Evolutionary conservation across 768 basidiomycete species (phyloP).

Genomic region (Exidia glandulosa): DNA sequence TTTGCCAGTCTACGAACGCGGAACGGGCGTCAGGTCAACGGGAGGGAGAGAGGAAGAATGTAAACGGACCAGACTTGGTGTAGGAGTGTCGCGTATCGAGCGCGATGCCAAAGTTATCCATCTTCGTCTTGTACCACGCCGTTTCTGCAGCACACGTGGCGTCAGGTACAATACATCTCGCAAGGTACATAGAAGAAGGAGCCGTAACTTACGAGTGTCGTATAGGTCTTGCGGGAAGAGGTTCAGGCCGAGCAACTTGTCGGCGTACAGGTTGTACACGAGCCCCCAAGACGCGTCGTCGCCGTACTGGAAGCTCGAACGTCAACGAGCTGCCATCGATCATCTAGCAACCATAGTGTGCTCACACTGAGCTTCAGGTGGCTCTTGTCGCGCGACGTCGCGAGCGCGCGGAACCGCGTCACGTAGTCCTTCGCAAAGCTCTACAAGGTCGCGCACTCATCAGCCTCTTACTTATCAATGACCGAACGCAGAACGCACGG

Average conservation of each 20-base stretch:
- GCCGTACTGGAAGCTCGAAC: conserved; percentile 5
- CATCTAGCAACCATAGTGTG: too few relatives aligned
- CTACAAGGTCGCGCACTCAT: neutral
- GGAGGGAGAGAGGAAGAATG: neutral
- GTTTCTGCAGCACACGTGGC: conserved; percentile 28
- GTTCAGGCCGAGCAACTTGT: conserved; percentile 25
- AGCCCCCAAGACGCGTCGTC: neutral
- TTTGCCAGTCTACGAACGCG: conserved; percentile 39
- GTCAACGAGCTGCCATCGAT: neutral
- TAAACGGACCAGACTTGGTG: conserved; percentile 38
- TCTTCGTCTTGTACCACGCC: conserved; percentile 35
- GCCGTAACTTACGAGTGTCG: conserved; percentile 34
- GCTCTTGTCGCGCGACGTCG: conserved; percentile 6
- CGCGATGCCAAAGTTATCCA: conserved; percentile 34
- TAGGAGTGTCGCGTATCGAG: conserved; percentile 46
- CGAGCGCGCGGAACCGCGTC: conserved; percentile 7
- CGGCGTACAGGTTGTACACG: conserved; percentile 31
- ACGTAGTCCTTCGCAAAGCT: neutral
- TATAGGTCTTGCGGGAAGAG: conserved; percentile 38
- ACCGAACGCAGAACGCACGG: conserved; percentile 3
- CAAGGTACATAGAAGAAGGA: neutral
- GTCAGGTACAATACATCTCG: neutral
- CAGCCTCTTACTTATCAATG: neutral
- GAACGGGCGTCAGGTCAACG: neutral
- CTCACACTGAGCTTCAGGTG: conserved; percentile 8